Conservation (phyloP, 805 yeast genomes). For the Naumovozyma baii region DNA sequence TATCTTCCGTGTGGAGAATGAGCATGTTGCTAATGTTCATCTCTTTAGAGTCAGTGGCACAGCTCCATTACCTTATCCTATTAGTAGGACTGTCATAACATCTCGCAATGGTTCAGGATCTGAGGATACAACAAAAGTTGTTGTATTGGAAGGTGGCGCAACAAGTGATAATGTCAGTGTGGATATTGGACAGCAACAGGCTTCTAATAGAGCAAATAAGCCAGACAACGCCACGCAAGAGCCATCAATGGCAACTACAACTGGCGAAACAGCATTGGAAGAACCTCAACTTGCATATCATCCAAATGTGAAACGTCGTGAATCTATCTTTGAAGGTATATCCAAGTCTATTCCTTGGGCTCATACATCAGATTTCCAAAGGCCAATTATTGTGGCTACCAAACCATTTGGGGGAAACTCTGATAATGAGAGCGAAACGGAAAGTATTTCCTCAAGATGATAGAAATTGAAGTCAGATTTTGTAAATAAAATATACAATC, state of each 20-base stretch:
- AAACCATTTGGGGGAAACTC: not conserved
- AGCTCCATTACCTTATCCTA: slow-evolving; percentile 70
- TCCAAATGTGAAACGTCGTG: slow-evolving; percentile 16
- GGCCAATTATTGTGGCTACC: slow-evolving; percentile 30
- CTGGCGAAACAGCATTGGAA: slow-evolving; percentile 2
- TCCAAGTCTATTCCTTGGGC: slow-evolving; percentile 55
- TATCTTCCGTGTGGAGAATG: slow-evolving; percentile 89
- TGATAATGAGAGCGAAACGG: not conserved
- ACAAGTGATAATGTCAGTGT: not conserved
- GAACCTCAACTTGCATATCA: slow-evolving; percentile 20
- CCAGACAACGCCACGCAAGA: not conserved
- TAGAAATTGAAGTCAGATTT: not conserved
- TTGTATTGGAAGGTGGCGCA: not conserved
- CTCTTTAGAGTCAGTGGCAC: slow-evolving; percentile 83
- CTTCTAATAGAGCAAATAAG: not conserved
- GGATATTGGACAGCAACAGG: not conserved
- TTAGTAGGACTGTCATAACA: not conserved
- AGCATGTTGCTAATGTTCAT: slow-evolving; percentile 84
- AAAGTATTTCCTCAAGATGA: not conserved
- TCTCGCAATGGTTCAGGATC: not conserved
- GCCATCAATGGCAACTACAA: not conserved
- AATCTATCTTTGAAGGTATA: slow-evolving; percentile 18
- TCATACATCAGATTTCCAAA: slow-evolving; percentile 77
- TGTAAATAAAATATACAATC: too few relatives aligned
- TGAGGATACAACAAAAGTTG: not conserved